Percentiles rank a stretch among this genome's conserved stretches.
Evolutionary conservation across 345 rosid species (phyloP).

Genomic region (Eucalyptus grandis): DNA sequence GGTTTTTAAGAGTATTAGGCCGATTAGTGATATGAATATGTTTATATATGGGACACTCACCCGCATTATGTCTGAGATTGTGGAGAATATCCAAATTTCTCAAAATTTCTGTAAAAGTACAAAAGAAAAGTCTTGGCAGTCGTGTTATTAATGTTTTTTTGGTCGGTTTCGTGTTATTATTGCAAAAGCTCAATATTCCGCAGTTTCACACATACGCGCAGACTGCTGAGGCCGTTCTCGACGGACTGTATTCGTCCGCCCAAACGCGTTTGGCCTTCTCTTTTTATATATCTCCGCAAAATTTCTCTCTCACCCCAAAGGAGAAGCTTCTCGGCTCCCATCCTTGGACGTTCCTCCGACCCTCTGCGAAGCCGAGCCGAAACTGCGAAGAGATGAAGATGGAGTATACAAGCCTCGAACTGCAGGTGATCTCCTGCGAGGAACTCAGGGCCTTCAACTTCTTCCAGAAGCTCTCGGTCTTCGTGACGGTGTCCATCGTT

Average conservation of each 20-base stretch:
- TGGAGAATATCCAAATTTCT: neutral
- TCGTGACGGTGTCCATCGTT: slow-evolving; percentile 13
- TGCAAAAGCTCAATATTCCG: neutral
- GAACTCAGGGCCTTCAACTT: slow-evolving; percentile 34
- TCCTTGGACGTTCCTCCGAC: neutral
- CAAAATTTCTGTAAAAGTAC: neutral
- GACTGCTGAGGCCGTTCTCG: neutral
- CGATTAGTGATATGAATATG: too few species aligned
- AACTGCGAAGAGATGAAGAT: neutral
- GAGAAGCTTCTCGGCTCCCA: neutral
- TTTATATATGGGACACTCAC: neutral
- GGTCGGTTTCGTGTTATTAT: neutral
- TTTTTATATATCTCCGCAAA: neutral
- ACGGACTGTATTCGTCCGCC: neutral
- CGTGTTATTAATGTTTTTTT: neutral
- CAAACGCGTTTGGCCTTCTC: neutral
- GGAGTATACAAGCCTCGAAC: slow-evolving; percentile 17
- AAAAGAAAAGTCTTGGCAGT: neutral
- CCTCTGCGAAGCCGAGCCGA: neutral
- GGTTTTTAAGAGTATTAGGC: too few species aligned
- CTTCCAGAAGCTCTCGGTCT: slow-evolving; percentile 28
- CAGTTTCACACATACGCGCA: neutral
- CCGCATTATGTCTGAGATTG: neutral
- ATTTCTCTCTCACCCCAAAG: neutral
- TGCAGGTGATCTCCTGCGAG: slow-evolving; percentile 19